Evolutionary conservation across 306 rosid species (phyloP), one percentile per base, ranked within the genome.

Genomic region (Dalbergia cultrata): DNA sequence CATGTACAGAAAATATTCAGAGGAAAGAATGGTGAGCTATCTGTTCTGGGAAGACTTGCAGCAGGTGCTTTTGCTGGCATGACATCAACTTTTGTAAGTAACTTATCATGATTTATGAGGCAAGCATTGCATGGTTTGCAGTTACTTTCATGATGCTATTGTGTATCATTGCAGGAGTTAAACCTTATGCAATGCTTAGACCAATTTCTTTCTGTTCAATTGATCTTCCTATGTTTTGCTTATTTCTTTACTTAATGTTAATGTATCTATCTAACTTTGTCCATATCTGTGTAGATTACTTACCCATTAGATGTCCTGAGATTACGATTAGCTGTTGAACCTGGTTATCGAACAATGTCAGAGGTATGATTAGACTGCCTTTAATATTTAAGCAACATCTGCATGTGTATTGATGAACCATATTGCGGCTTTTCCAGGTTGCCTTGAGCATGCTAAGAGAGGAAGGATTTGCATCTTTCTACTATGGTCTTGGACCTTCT

Each of bases 21-120:
- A 74, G 92, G 94, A 72, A 81, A 86, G 79, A 86, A 91, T 80
- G 92, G 77, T 14, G 97, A 95, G 70, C 94, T 95, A 45, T 91
- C 98, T 67, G 91, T 92, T 76, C 44, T 90, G 57, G 98, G 97
- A 84, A 88, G 98, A 89, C 97, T 95, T 70, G 93, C 94, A 22
- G 97, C 98, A 47, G 98, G 98, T 79, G 98, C 95, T 79, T 92
- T 92, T 85, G 98, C 97, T 13, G 98, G 98, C 88, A 92, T 95
- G 98, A 95, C 98, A 39, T 92, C 97, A 72, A 92, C 97, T 75
- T 88, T 92, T 84, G 98, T 95, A 75, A 90, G 98, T 78, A 56
- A 57, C 78, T 76, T 43, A n/a, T 45, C 78, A 12, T 65, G 70
- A 61, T 37, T 53, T 77, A 12, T 54, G 72, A 72, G 37, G 26